phyloP scores from a whole-genome alignment of 108 stramenopile genomes.

The Fragilaria radians region DNA sequence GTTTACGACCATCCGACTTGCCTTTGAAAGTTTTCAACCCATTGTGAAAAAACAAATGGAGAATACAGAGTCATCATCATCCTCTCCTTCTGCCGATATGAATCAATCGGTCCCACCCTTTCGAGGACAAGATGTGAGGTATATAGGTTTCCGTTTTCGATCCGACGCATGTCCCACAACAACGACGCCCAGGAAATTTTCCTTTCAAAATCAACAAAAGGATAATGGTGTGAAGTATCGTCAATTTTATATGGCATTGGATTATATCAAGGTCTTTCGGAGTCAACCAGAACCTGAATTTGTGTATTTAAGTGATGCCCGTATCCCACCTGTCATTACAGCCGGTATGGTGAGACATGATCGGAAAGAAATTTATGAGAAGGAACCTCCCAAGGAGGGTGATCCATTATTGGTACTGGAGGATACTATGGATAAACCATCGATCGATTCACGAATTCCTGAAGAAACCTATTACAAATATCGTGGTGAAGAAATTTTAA shows the following conservation, averaged over 20 bases:
- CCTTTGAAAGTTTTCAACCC: conserved; percentile 41
- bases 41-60: conserved; percentile 23
- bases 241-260: conserved; percentile 72
- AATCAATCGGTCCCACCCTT: conserved; percentile 38
- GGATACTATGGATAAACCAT: conserved; percentile 1
- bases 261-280: conserved; percentile 77
- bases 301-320: conserved; percentile 73
- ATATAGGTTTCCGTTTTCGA: conserved; percentile 70
- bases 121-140: conserved; percentile 54
- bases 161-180: conserved; percentile 31
- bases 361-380: conserved; percentile 19
- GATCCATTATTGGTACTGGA: conserved; percentile 15
- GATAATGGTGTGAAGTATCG: conserved; percentile 13
- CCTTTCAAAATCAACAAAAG: neutral
- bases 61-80: no score
- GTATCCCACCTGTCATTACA: conserved; percentile 58
- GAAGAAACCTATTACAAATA: conserved; percentile 84
- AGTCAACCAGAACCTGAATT: conserved; percentile 80
- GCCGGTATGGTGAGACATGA: conserved; percentile 68
- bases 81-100: conserved; percentile 9
- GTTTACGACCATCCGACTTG: conserved; percentile 49
- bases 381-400: conserved; percentile 14
- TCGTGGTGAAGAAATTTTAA: conserved; percentile 73
- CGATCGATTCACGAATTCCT: conserved; percentile 25
- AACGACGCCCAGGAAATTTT: neutral